Conservation (phyloP, 805 yeast species). For the Candida endomychidarum region DNA sequence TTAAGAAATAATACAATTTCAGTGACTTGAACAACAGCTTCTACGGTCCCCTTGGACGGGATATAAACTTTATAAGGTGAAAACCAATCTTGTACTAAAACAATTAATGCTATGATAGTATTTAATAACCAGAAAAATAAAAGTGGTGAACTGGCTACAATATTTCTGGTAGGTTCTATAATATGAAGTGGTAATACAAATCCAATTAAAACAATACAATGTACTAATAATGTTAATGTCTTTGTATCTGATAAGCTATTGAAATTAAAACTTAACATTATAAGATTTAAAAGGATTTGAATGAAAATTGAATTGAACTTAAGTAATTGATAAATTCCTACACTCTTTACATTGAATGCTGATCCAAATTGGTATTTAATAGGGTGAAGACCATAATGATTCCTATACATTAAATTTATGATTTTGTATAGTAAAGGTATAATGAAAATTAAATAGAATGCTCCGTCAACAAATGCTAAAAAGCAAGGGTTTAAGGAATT, state of each 20-base stretch:
- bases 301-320: slow-evolving; percentile 19
- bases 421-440: slow-evolving; percentile 17
- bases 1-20: slow-evolving; percentile 19
- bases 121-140: slow-evolving; percentile 38
- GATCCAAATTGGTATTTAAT: slow-evolving; percentile 23
- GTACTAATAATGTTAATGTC: slow-evolving; percentile 10
- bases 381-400: slow-evolving; percentile 17
- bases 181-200: slow-evolving; percentile 43
- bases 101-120: slow-evolving; percentile 12
- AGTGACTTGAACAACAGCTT: slow-evolving; percentile 11
- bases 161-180: slow-evolving; percentile 42
- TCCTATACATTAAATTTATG: slow-evolving; percentile 11
- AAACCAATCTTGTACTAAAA: slow-evolving; percentile 21
- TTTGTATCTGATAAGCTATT: slow-evolving; percentile 4
- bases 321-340: slow-evolving; percentile 19
- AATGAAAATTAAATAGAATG: slow-evolving; percentile 9
- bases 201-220: slow-evolving; percentile 5
- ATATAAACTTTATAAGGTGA: slow-evolving; percentile 20
- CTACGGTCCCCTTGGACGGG: slow-evolving; percentile 10
- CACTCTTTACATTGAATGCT: slow-evolving; percentile 16
- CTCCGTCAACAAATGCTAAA: slow-evolving; percentile 16
- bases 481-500: slow-evolving; percentile 34
- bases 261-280: slow-evolving; percentile 13
- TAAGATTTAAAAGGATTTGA: slow-evolving; percentile 14
- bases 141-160: slow-evolving; percentile 38